These are phyloP conservation scores for Fusarium brevicatenulatum DNA, from an alignment of 2,329 filamentous ascomycete genomes.

Conservation along the genomic window DNA sequence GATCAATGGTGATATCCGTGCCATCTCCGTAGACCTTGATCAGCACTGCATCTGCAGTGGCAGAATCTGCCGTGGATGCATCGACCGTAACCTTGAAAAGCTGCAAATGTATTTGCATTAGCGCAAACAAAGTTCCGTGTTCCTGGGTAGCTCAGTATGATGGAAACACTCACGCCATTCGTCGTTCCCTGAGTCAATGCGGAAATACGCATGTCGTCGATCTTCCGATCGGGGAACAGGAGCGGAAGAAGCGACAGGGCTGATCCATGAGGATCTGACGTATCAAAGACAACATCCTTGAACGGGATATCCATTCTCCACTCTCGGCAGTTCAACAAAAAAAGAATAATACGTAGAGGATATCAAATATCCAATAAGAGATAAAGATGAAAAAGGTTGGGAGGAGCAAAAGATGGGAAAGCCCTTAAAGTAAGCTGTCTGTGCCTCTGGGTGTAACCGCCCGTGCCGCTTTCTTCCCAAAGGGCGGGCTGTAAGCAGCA, in stretches of 20 bases:
- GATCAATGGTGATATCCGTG: slow-evolving; percentile 37
- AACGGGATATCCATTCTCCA: slow-evolving; percentile 26
- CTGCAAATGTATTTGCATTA: slow-evolving; percentile 8
- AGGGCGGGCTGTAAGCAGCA: background rate
- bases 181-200: slow-evolving; percentile 34
- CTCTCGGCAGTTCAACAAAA: background rate
- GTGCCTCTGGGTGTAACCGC: background rate
- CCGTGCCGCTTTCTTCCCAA: background rate
- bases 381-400: too few relatives aligned
- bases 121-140: background rate
- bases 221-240: slow-evolving; percentile 18
- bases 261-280: slow-evolving; percentile 20
- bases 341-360: too few relatives aligned
- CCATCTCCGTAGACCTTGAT: slow-evolving; percentile 40
- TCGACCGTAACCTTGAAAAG: slow-evolving; percentile 32
- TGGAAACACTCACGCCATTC: slow-evolving; percentile 28
- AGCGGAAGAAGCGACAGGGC: slow-evolving; percentile 11
- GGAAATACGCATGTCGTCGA: slow-evolving; percentile 3
- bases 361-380: background rate
- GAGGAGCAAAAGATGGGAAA: background rate
- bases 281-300: slow-evolving; percentile 26
- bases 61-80: background rate
- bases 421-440: background rate
- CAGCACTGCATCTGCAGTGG: slow-evolving; percentile 9
- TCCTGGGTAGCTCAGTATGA: background rate